A percentile compares a stretch with the other conserved stretches of the same genome.
Conservation (phyloP, 106 monocot species). For the Posidonia australis region DNA sequence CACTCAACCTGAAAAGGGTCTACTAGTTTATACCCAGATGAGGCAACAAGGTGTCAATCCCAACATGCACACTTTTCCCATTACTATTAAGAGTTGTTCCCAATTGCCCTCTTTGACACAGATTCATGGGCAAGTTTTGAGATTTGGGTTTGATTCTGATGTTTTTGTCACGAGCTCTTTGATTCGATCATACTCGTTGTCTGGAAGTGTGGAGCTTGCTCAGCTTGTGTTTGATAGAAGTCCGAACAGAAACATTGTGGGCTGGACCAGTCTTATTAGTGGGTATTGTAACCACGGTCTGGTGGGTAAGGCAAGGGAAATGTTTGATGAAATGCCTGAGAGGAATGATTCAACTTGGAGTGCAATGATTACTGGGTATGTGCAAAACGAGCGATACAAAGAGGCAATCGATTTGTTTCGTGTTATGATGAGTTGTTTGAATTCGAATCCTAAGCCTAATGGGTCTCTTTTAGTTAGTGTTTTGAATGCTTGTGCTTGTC, state of each 20-base stretch:
- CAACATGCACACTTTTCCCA: slow-evolving; percentile 32
- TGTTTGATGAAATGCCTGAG: slow-evolving; percentile 30
- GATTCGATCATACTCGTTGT: slow-evolving; percentile 10
- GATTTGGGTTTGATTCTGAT: slow-evolving; percentile 21
- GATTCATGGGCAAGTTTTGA: slow-evolving; percentile 19
- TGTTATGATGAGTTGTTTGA: neutral
- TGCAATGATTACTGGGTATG: slow-evolving; percentile 26
- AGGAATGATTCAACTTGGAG: slow-evolving; percentile 33
- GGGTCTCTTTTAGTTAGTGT: slow-evolving; percentile 25
- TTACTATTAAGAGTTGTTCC: slow-evolving; percentile 4
- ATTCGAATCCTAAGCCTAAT: slow-evolving; percentile 5
- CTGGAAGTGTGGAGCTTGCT: slow-evolving; percentile 2
- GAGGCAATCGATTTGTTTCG: slow-evolving; percentile 30
- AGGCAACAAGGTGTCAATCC: slow-evolving; percentile 6
- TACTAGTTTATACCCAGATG: slow-evolving; percentile 17
- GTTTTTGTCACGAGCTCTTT: slow-evolving; percentile 16
- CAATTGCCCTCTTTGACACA: neutral
- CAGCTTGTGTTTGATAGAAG: slow-evolving; percentile 3
- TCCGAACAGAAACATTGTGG: slow-evolving; percentile 9
- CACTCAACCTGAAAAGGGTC: slow-evolving; percentile 1
- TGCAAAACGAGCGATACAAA: slow-evolving; percentile 8
- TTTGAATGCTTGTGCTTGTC: slow-evolving; percentile 18
- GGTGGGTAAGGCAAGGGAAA: slow-evolving; percentile 6
- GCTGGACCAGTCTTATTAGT: slow-evolving; percentile 17
- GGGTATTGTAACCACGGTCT: slow-evolving; percentile 10